A percentile compares a stretch with the other conserved stretches of the same genome.
Conservation (phyloP, 2,329 filamentous ascomycete species). For the Mycocentrospora acerina region DNA sequence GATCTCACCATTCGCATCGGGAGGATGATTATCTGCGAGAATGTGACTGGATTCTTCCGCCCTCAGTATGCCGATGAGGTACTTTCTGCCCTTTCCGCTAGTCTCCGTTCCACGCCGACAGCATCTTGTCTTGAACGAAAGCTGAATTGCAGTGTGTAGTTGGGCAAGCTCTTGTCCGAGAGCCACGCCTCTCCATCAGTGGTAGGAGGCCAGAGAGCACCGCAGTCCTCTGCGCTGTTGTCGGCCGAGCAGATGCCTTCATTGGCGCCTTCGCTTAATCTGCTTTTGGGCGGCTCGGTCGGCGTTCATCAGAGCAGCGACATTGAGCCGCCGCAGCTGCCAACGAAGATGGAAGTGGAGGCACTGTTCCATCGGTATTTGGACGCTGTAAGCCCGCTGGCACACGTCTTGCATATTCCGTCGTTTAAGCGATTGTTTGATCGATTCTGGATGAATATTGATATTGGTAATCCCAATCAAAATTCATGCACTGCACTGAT, state of each 20-base stretch:
- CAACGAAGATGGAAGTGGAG: slow-evolving; percentile 39
- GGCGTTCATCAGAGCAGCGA: slow-evolving; percentile 30
- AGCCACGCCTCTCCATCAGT: slow-evolving; percentile 34
- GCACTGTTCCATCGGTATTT: slow-evolving; percentile 37
- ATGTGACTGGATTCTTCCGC: slow-evolving; percentile 41
- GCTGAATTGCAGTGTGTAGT: slow-evolving; percentile 34
- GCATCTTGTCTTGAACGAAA: slow-evolving; percentile 11
- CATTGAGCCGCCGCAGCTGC: slow-evolving; percentile 33
- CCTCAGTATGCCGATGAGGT: slow-evolving; percentile 45
- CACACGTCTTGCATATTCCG: slow-evolving; percentile 41
- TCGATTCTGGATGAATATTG: slow-evolving; percentile 40
- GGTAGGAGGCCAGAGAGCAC: slow-evolving; percentile 37
- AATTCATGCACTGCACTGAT: slow-evolving; percentile 42
- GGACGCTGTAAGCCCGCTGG: slow-evolving; percentile 40
- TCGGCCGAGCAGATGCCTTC: slow-evolving; percentile 43
- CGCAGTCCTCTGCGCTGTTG: slow-evolving; percentile 37
- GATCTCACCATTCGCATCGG: slow-evolving; percentile 43
- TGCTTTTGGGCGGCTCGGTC: slow-evolving; percentile 36
- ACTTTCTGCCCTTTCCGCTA: slow-evolving; percentile 22
- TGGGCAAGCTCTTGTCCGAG: slow-evolving; percentile 42
- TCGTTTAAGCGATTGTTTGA: slow-evolving; percentile 42
- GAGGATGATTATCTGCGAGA: slow-evolving; percentile 44
- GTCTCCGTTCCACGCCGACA: slow-evolving; percentile 4
- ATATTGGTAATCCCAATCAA: slow-evolving; percentile 38
- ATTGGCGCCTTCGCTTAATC: slow-evolving; percentile 37